phyloP scores from a whole-genome alignment of 108 stramenopile genomes.

The Cyclostephanos tholiformis region DNA sequence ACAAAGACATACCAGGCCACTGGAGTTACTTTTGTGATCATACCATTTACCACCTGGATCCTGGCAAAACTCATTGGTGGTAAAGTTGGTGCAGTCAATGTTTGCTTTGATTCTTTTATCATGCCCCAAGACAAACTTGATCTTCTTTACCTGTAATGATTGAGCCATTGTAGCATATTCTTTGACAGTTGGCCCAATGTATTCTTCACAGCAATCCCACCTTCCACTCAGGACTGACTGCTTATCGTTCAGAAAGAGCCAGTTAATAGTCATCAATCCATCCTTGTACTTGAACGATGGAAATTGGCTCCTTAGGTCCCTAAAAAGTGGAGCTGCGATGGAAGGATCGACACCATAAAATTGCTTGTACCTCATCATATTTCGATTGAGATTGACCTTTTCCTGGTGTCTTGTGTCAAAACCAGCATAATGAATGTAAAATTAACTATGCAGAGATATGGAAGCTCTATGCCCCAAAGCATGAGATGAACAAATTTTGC shows the following conservation, averaged over 20 bases:
- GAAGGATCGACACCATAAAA: background rate
- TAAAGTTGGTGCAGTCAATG: constrained; percentile 3
- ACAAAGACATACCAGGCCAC: background rate
- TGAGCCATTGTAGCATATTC: background rate
- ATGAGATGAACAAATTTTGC: background rate
- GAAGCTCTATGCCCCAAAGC: background rate
- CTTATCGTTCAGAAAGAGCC: too few relatives aligned
- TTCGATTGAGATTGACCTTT: background rate
- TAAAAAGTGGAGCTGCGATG: background rate
- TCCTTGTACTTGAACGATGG: constrained; percentile 3
- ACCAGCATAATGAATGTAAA: background rate
- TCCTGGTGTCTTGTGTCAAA: too few relatives aligned
- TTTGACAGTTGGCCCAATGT: background rate
- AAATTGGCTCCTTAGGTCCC: background rate
- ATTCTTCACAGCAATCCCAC: constrained; percentile 3
- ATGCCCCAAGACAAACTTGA: background rate
- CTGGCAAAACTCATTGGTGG: constrained; percentile 1
- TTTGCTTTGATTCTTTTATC: background rate
- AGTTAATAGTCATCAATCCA: background rate
- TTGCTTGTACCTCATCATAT: background rate
- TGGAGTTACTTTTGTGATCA: constrained; percentile 2
- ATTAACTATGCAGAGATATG: background rate
- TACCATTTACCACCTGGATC: background rate
- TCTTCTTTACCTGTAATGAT: background rate
- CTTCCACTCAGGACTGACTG: constrained; percentile 5